Evolutionary conservation across 345 rosid species (phyloP), one percentile per base, ranked within the genome.

Genomic region (Anacardium occidentale): DNA sequence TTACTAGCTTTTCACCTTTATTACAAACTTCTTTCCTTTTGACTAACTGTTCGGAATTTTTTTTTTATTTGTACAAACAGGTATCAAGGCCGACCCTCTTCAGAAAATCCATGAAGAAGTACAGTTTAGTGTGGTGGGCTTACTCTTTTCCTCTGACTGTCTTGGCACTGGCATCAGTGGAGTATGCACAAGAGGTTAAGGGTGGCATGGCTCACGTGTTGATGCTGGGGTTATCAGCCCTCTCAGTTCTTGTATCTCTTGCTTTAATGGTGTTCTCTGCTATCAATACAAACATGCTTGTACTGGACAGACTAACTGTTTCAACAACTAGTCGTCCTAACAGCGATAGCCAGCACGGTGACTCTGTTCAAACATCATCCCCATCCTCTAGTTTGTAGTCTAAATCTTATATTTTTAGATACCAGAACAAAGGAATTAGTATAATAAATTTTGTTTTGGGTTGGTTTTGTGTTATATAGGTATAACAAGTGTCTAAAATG

Each of bases 71-170:
- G 14, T 21, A 53, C 7, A 56, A 4, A 47, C 74, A 81, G 86
- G 75, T 68, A 17, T 73, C 67, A 0, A 70, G 86, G 61, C 86
- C 86, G 40, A 55, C 11, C 15, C 42, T 83, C 13, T 83, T 83
- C 75, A 75, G 64, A 77, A 80, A 70, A 69, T 76, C 86, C 4
- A 80, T 80, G 86, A 83, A 64, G 66, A 83, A 74, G 71, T 83
- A 75, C 67, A 76, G 56, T 40, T 11, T 83, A 10, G 79, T 77
- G 4, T 83, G 86, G 86, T 80, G 86, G 86, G 86, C 84, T 0
- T 83, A 83, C 52, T 80, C 84, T 15, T 83, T 78, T 40, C 82
- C 86, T 5, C 32, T 83, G n/a, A 78, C 86, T 4, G 59, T 66
- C 11, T 64, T 83, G 15, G 84, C 86, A 4, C 11, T 74, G 12